Base-by-base conservation (phyloP, 768 basidiomycete genomes). In the Lactifluus piperatus region DNA sequence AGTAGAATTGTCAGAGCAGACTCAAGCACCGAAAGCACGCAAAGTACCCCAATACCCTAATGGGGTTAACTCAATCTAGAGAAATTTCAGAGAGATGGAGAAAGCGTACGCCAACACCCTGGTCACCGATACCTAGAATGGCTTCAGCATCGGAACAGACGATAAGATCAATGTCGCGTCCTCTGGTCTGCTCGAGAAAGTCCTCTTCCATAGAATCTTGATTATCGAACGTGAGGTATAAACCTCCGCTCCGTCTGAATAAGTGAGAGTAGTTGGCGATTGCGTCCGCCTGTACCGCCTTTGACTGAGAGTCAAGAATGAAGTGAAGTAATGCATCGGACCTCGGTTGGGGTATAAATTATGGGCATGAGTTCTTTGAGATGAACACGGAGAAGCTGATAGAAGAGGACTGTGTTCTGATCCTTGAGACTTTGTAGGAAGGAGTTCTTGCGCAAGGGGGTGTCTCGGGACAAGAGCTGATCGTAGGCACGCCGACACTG, bases 91-190 rank as follows among this genome's bases (percentile, higher is more conserved):
- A 13, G 20, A 41, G 34, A 26, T 11, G 20, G n/a, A 44, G 30
- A 47, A 47, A n/a, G 56, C 77, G 20, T 69, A 85, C 84, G 54
- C 82, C 81, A 41, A 92, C 90, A 57, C 91, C 85, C 68, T 83
- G 82, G 65, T 84, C 82, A 48, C 83, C 83, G 57, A 85, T 84
- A 16, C 92, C 92, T 10, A 94, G 74, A 58, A 94, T 93, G 0
- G 88, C 88, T 65, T 92, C 91, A 4, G 85, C 82, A 68, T 94
- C 92, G 0, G 89, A 87, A 55, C 86, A 85, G 26, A 94, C 89
- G 51, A 94, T 77, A 24, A 94, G 75, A 60, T 93, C 86, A 55
- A 94, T 81, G 27, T 84, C 73, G 27, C 77, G 73, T 7, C 79
- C 82, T 34, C 73, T 74, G 1, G 80, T 85, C 65, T 82, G 80